Evolutionary conservation across 306 rosid species (phyloP).

Genomic region (Prunus fruticosa): DNA sequence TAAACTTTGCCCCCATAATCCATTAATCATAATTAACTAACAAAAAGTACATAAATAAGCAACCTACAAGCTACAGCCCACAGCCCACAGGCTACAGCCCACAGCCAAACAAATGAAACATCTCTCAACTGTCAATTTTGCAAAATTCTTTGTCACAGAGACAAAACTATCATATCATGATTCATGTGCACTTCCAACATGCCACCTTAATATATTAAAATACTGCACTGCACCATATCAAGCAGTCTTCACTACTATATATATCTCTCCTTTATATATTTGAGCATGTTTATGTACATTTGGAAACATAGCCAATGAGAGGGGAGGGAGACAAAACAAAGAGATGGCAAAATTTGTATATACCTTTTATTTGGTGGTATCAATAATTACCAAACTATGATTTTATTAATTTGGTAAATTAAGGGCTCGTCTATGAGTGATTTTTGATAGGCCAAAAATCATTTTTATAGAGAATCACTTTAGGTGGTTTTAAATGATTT

Average conservation of each 20-base stretch:
- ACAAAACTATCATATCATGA: neutral
- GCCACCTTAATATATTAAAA: neutral
- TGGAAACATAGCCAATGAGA: no score
- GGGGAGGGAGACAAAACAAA: no score
- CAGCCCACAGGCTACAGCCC: no score
- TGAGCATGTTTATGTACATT: no score
- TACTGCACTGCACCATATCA: neutral
- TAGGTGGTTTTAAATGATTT: no score
- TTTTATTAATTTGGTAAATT: no score
- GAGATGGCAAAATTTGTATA: neutral
- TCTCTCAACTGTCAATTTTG: slow-evolving; percentile 1
- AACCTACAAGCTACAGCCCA: no score
- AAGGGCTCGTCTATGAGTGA: accelerated
- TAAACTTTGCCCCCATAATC: slow-evolving; percentile 20
- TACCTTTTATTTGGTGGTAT: neutral
- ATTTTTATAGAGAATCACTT: no score
- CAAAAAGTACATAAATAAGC: neutral
- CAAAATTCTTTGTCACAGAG: neutral
- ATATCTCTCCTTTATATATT: no score
- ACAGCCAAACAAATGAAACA: neutral
- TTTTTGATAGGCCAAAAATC: no score
- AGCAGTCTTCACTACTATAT: neutral
- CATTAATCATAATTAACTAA: neutral
- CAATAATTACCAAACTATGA: no score
- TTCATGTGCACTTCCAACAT: neutral